Evolutionary conservation across 805 yeast genomes (phyloP), one percentile per base, ranked within the genome.

Genomic region (Clavispora fructus): DNA sequence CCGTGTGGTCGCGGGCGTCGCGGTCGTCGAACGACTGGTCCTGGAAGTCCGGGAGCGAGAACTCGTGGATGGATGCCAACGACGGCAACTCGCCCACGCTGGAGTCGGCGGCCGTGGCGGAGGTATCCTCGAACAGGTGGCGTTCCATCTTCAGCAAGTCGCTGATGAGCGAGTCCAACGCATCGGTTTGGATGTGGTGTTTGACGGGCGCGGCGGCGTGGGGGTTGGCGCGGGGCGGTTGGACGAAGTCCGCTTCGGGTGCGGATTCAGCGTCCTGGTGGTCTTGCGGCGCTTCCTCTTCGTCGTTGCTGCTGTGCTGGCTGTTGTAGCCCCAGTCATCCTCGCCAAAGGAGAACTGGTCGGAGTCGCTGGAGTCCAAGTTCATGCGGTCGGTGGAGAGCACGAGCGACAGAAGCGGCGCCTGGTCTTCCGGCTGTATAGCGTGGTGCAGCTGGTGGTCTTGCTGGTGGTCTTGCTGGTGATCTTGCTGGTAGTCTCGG

Each of bases 81-180:
- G 57, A 40, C 11, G 67, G 68, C 25, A 63, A 48, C 28, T 44
- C 43, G n/a, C 37, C 37, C 25, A 33, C 37, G 37, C 37, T 33
- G 13, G 37, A 33, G n/a, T 33, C 37, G 19, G 37, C 37, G 14
- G 14, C 32, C 4, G n/a, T 6, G 32, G 32, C 35, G 17, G 7
- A 25, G 28, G 30, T 44, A 1, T 43, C 44, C 1, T n/a, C 13
- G 9, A n/a, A 6, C 40, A 28, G 27, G 10, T 13, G 11, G 5
- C 45, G 47, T 11, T 61, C 62, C 45, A 57, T 59, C 41, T 61
- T 59, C 44, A 47, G 54, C 26, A 71, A 54, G 47, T 71, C 74
- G 44, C 62, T 56, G 14, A 71, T 70, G n/a, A 71, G 53, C 6
- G 68, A 59, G 45, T 70, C 75, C 28, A 71, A 52, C 6, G 68